phyloP scores from a whole-genome alignment of 2,329 filamentous ascomycete species.

The Metarhizium humberi region DNA sequence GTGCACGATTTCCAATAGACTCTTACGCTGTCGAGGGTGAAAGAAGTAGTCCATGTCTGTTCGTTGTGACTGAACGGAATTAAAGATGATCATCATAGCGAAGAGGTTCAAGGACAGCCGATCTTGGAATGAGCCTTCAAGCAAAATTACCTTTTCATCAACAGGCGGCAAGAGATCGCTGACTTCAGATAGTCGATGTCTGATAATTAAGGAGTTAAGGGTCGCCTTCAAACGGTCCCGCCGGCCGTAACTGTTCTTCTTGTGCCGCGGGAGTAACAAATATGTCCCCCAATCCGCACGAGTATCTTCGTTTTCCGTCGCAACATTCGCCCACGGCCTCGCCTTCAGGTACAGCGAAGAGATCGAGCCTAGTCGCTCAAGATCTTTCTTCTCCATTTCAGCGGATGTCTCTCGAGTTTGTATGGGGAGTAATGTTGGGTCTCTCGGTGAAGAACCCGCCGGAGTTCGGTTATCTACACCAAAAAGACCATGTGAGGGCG shows the following conservation, averaged over 20 bases:
- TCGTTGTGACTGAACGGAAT: conserved; percentile 80
- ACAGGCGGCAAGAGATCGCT: conserved; percentile 60
- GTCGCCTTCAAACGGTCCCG: conserved; percentile 56
- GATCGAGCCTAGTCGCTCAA: conserved; percentile 58
- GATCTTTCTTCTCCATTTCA: conserved; percentile 50
- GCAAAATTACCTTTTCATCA: conserved; percentile 58
- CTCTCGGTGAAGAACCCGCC: background rate
- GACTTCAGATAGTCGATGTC: conserved; percentile 68
- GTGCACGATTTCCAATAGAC: conserved; percentile 57
- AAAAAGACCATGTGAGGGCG: conserved; percentile 74
- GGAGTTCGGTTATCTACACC: conserved; percentile 39
- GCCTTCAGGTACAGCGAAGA: conserved; percentile 64
- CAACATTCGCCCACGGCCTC: conserved; percentile 66
- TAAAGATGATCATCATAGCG: conserved; percentile 73
- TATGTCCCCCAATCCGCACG: conserved; percentile 64
- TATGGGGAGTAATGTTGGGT: conserved; percentile 12
- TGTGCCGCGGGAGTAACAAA: conserved; percentile 50
- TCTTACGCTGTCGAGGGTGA: conserved; percentile 61
- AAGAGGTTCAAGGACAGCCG: conserved; percentile 78
- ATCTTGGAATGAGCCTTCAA: conserved; percentile 80
- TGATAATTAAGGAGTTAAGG: conserved; percentile 71
- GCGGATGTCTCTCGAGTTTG: conserved; percentile 22
- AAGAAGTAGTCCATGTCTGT: conserved; percentile 84
- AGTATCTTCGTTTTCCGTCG: conserved; percentile 42
- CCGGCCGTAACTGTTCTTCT: conserved; percentile 42